These are phyloP conservation scores for Bondarzewia mesenterica DNA, from an alignment of 1,284 basidiomycete species.

Conservation along the genomic window DNA sequence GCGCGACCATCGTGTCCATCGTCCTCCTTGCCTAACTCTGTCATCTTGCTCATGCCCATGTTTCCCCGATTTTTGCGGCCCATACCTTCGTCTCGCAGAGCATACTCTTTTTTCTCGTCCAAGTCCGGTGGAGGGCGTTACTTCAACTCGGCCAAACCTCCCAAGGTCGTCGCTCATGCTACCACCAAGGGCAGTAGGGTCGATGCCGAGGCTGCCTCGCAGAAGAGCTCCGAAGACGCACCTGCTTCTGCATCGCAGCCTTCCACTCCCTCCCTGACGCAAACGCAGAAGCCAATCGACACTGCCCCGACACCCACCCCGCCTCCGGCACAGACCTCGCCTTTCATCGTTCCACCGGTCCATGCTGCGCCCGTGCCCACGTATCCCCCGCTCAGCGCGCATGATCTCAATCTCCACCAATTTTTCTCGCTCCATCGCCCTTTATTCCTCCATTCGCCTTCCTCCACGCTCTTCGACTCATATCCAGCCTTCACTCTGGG, in stretches of 20 bases:
- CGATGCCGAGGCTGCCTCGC: conserved; percentile 6
- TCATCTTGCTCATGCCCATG: conserved; percentile 28
- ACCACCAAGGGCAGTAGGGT: conserved; percentile 22
- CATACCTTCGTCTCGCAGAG: conserved; percentile 46
- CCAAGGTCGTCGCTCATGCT: conserved; percentile 36
- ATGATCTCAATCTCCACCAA: conserved; percentile 68
- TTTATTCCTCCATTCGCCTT: conserved; percentile 51
- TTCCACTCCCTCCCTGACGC: background rate
- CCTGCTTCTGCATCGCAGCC: background rate
- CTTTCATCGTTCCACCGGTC: conserved; percentile 9
- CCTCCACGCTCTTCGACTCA: conserved; percentile 42
- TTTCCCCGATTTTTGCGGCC: conserved; percentile 24
- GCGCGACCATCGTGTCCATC: background rate
- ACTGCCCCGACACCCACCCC: background rate
- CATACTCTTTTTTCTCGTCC: conserved; percentile 74
- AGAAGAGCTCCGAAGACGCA: background rate
- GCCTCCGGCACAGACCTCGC: background rate
- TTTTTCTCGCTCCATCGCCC: conserved; percentile 76
- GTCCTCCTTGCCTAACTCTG: conserved; percentile 1
- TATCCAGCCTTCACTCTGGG: background rate
- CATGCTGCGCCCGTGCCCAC: conserved; percentile 16
- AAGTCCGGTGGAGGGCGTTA: conserved; percentile 68
- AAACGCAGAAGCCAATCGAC: background rate
- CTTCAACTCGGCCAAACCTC: conserved; percentile 62
- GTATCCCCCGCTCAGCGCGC: conserved; percentile 50